Base-by-base conservation (phyloP, 129 eudicot species). In the Pittosporum tobira region DNA sequence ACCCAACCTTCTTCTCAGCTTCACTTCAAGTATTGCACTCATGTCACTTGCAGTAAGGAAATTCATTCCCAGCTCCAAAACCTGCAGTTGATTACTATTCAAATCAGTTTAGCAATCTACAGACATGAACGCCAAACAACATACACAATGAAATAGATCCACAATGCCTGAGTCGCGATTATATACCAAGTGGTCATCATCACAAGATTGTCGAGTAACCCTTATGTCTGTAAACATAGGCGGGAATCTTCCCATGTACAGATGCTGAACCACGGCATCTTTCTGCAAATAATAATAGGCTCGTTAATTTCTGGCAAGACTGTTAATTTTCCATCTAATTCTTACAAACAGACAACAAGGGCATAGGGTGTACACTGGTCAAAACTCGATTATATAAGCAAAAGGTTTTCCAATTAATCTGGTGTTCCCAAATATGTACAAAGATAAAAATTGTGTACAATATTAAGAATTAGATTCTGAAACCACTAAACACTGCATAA, bases 161-260 rank as follows among this genome's bases (percentile, higher is more conserved):
- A 25, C 24, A 24, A 47, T 19, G 51, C 27, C 59, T 7, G 6
- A 54, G 51, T 46, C 23, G 47, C 22, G 53, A 72, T 22, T 16
- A 69, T 57, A 46, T 91, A 91, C 98, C 94, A 91, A 62, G 75
- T 91, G 98, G 67, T 91, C 98, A 62, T 91, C 95, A 23, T 79
- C 80, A 27, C 57, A 63, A 59, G 94, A 76, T 25, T 83, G 71
- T 46, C 72, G 87, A 80, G 81, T 84, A 61, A 86, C 98, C 70
- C 98, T 81, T 71, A 91, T 86, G 44, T 91, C 94, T n/a, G 98
- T 91, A 63, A 91, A 75, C 70, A 83, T 71, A 14, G 98, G 98
- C 16, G 98, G 98, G 30, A 81, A 70, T 79, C 98, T 80, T 69
- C 98, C 98, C 57, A 91, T 27, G 76, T 91, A 91, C 19, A 91